Evolutionary conservation across 1,284 basidiomycete genomes (phyloP).

Genomic region (Boletus semigastroideus): DNA sequence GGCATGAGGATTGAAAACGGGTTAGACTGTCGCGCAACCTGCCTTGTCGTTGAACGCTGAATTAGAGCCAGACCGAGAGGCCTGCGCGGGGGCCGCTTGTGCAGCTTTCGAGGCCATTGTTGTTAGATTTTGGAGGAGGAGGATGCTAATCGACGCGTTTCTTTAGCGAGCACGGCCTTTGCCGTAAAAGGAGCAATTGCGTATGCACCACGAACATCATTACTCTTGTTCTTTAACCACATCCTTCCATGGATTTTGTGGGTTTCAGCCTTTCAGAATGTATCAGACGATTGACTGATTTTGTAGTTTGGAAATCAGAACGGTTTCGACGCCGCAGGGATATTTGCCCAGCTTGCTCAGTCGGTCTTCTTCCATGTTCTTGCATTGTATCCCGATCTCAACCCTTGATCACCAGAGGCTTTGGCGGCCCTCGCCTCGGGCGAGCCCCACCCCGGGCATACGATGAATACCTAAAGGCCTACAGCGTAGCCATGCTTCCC

Average conservation of each 20-base stretch:
- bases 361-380: slow-evolving; percentile 24
- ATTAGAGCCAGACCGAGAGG: slow-evolving; percentile 54
- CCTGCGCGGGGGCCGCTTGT: slow-evolving; percentile 33
- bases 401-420: slow-evolving; percentile 41
- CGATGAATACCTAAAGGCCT: slow-evolving; percentile 82
- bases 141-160: slow-evolving; percentile 21
- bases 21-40: slow-evolving; percentile 9
- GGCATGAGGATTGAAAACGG: slow-evolving; percentile 8
- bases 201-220: slow-evolving; percentile 17
- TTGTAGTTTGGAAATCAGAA: slow-evolving; percentile 53
- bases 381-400: slow-evolving; percentile 12
- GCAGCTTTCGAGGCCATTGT: slow-evolving; percentile 43
- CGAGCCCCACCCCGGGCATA: slow-evolving; percentile 63
- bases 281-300: slow-evolving; percentile 15
- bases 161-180: slow-evolving; percentile 27
- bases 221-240: slow-evolving; percentile 22
- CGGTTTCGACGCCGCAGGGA: slow-evolving; percentile 46
- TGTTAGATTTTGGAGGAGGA: not conserved
- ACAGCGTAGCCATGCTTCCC: slow-evolving; percentile 84
- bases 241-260: slow-evolving; percentile 60
- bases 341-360: slow-evolving; percentile 66
- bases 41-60: slow-evolving; percentile 84
- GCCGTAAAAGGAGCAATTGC: slow-evolving; percentile 31
- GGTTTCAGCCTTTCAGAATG: slow-evolving; percentile 24
- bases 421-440: slow-evolving; percentile 48